A percentile compares a stretch with the other conserved stretches of the same genome.
Evolutionary conservation across 2,329 filamentous ascomycete species (phyloP).

Genomic region (Colletotrichum shisoi): DNA sequence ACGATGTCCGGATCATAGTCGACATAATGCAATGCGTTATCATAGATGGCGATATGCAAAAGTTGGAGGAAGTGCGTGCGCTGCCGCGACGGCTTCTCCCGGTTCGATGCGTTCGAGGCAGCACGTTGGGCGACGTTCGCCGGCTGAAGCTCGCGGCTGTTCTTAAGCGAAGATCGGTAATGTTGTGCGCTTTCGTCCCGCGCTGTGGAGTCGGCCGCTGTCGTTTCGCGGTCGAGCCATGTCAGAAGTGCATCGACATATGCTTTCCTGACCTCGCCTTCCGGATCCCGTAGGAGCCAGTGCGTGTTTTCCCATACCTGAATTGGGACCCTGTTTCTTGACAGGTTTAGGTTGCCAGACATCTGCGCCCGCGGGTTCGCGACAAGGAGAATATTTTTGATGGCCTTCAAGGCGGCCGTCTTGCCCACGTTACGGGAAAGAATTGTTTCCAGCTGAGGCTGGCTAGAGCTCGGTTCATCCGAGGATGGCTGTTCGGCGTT

Average conservation of each 20-base stretch:
- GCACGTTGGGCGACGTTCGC: constrained; percentile 66
- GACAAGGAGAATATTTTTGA: constrained; percentile 82
- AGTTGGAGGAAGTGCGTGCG: constrained; percentile 80
- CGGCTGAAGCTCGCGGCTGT: constrained; percentile 51
- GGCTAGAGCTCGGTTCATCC: constrained; percentile 47
- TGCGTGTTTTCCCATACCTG: constrained; percentile 96
- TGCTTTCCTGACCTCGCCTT: constrained; percentile 79
- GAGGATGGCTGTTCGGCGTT: constrained; percentile 53
- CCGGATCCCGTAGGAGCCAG: constrained; percentile 84
- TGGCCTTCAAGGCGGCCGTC: constrained; percentile 74
- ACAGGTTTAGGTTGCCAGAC: constrained; percentile 68
- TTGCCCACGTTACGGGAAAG: constrained; percentile 65
- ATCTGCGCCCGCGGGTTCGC: constrained; percentile 74
- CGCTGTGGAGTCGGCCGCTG: constrained; percentile 68
- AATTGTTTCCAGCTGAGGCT: constrained; percentile 59
- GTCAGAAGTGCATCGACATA: constrained; percentile 84
- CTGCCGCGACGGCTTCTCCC: constrained; percentile 63
- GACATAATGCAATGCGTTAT: constrained; percentile 78
- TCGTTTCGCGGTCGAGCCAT: constrained; percentile 86
- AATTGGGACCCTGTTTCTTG: constrained; percentile 77
- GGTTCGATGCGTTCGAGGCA: constrained; percentile 71
- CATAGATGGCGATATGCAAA: constrained; percentile 87
- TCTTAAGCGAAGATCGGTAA: constrained; percentile 55
- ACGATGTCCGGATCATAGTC: constrained; percentile 77
- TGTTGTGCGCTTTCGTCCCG: constrained; percentile 62